Evolutionary conservation across 208 protist genomes (phyloP).

Genomic region (Trypanosoma scelopori): DNA sequence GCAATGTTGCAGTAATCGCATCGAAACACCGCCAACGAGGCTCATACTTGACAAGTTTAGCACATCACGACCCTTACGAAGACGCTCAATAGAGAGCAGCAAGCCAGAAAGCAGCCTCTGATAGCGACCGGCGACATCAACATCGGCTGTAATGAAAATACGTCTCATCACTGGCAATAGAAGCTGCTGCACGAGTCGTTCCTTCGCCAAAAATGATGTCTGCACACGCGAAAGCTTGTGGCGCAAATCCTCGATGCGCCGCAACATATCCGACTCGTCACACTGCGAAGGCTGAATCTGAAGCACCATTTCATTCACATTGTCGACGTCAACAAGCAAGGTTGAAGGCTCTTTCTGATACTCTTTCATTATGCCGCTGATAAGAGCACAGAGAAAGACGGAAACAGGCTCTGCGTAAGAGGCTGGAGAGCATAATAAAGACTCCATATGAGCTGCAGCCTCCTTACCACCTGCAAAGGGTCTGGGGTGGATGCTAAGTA

Average conservation of each 20-base stretch:
- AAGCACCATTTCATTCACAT: constrained; percentile 81
- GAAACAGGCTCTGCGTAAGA: constrained; percentile 34
- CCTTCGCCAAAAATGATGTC: constrained; percentile 62
- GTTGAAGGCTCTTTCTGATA: constrained; percentile 44
- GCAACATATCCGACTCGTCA: constrained; percentile 74
- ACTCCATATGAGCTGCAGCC: constrained; percentile 24
- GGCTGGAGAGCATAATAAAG: constrained; percentile 14
- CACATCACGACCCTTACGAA: constrained; percentile 63
- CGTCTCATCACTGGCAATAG: constrained; percentile 54
- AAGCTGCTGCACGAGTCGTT: constrained; percentile 75
- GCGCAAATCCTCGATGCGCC: constrained; percentile 52
- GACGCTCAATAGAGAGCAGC: constrained; percentile 48
- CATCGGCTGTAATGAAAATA: constrained; percentile 34
- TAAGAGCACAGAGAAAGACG: constrained; percentile 49
- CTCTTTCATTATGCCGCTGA: constrained; percentile 49
- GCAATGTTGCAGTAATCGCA: constrained; percentile 76
- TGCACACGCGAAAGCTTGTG: constrained; percentile 53
- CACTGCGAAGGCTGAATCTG: constrained; percentile 67
- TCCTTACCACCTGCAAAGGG: constrained; percentile 19
- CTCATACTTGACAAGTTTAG: constrained; percentile 79
- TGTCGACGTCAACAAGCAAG: constrained; percentile 65
- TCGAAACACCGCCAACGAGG: constrained; percentile 75
- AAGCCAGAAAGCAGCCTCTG: constrained; percentile 44
- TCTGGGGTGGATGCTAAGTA: constrained; percentile 22
- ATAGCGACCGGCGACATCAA: constrained; percentile 48